Evolutionary conservation across 768 basidiomycete genomes (phyloP).

Genomic region (Mrakia frigida): DNA sequence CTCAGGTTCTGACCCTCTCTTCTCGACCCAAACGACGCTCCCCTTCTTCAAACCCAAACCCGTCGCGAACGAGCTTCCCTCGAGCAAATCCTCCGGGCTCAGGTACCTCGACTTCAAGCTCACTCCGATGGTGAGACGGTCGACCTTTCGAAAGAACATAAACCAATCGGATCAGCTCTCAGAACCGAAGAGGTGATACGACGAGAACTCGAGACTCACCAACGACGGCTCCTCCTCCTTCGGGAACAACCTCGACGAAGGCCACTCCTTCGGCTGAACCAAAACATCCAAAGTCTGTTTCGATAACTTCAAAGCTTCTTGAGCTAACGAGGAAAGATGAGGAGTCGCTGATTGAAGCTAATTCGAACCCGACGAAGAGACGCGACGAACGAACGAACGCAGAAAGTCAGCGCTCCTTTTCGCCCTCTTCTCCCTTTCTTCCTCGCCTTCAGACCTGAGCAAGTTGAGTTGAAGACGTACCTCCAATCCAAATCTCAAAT

Average conservation of each 20-base stretch:
- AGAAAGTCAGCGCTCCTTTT: neutral
- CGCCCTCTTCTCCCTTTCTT: no score
- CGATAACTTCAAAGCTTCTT: neutral
- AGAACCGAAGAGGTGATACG: neutral
- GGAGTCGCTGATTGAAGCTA: neutral
- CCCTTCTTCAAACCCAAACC: slow-evolving; percentile 17
- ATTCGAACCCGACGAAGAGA: neutral
- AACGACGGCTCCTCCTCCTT: neutral
- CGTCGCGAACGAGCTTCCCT: neutral
- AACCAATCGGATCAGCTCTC: neutral
- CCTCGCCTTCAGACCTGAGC: no score
- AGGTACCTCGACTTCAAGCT: neutral
- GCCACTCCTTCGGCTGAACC: neutral
- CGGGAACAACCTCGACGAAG: neutral
- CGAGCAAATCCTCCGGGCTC: neutral
- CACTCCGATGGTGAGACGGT: slow-evolving; percentile 39
- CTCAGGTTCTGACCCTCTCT: slow-evolving; percentile 43
- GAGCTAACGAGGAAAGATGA: neutral
- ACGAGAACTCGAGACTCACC: neutral
- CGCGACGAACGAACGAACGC: slow-evolving; percentile 25
- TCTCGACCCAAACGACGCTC: slow-evolving; percentile 41
- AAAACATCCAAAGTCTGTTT: neutral
- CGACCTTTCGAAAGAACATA: slow-evolving; percentile 36
- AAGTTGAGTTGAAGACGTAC: slow-evolving; percentile 48
- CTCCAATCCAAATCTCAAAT: slow-evolving; percentile 80